Evolutionary conservation across 345 rosid species (phyloP).

Genomic region (Trapa bicornis): DNA sequence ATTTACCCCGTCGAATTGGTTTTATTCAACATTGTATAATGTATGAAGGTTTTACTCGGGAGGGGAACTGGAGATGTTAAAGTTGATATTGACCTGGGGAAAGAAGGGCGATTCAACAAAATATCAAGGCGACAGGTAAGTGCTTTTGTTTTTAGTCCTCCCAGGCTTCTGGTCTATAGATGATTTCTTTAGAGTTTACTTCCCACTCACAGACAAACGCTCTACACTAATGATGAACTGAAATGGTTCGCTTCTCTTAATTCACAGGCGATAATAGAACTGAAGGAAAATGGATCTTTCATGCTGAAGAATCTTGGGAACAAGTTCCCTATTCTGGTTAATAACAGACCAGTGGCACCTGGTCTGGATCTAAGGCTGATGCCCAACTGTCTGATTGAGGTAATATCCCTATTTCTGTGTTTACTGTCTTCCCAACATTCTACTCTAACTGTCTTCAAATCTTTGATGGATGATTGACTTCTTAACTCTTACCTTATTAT

Average conservation of each 20-base stretch:
- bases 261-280: slow-evolving; percentile 1
- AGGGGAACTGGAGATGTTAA: slow-evolving; percentile 56
- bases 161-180: neutral
- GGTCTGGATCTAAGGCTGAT: slow-evolving; percentile 30
- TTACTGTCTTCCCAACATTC: neutral
- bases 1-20: too few species aligned
- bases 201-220: neutral
- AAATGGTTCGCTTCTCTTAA: neutral
- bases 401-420: slow-evolving; percentile 7
- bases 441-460: neutral
- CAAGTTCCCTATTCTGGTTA: slow-evolving; percentile 34
- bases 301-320: slow-evolving; percentile 53
- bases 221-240: neutral
- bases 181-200: neutral
- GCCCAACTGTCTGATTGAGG: slow-evolving; percentile 51
- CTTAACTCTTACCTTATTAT: neutral
- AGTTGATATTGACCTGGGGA: slow-evolving; percentile 78
- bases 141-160: neutral
- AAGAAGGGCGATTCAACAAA: slow-evolving; percentile 48
- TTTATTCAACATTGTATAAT: slow-evolving; percentile 7
- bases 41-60: slow-evolving; percentile 72
- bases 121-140: slow-evolving; percentile 79
- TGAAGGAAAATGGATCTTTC: slow-evolving; percentile 44
- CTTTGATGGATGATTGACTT: neutral
- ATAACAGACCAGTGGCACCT: slow-evolving; percentile 38